Conservation (phyloP, 169 alveolate genomes). For the Plasmodium adleri region DNA sequence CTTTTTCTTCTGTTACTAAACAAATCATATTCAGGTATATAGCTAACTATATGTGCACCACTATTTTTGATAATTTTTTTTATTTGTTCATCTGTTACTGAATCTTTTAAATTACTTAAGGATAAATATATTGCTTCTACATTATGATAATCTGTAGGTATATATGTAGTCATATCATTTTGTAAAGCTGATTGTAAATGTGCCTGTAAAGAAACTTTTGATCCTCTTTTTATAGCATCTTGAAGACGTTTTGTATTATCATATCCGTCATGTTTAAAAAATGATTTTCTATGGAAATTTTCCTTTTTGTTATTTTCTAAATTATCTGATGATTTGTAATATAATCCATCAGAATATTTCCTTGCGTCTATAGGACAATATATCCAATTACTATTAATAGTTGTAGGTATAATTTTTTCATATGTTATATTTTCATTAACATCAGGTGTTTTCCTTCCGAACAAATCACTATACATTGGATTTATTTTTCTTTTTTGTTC, state of each 20-base stretch:
- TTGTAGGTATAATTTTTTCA: conserved; percentile 67
- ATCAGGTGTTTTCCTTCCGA: conserved; percentile 76
- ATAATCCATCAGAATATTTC: conserved; percentile 24
- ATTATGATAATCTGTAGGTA: conserved; percentile 21
- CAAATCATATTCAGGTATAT: conserved; percentile 68
- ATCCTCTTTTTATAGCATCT: conserved; percentile 60
- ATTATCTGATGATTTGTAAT: conserved; percentile 13
- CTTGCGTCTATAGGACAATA: conserved; percentile 28
- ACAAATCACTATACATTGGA: conserved; percentile 72
- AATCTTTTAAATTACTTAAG: conserved; percentile 51
- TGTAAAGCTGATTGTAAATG: conserved; percentile 56
- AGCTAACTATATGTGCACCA: conserved; percentile 40
- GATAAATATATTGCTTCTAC: conserved; percentile 21
- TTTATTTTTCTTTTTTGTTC: conserved; percentile 57
- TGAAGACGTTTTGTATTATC: conserved; percentile 44
- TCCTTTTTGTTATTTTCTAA: conserved; percentile 26
- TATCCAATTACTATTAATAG: conserved; percentile 65
- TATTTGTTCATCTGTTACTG: conserved; percentile 61
- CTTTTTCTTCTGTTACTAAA: conserved; percentile 47
- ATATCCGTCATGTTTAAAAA: conserved; percentile 56
- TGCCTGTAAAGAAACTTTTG: conserved; percentile 32
- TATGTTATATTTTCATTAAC: conserved; percentile 21
- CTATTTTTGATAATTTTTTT: conserved; percentile 45
- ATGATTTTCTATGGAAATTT: conserved; percentile 61
- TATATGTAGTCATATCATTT: conserved; percentile 14